Evolutionary conservation across 2,329 filamentous ascomycete genomes (phyloP), one percentile per base, ranked within the genome.

Genomic region (Aureobasidium uvarum): DNA sequence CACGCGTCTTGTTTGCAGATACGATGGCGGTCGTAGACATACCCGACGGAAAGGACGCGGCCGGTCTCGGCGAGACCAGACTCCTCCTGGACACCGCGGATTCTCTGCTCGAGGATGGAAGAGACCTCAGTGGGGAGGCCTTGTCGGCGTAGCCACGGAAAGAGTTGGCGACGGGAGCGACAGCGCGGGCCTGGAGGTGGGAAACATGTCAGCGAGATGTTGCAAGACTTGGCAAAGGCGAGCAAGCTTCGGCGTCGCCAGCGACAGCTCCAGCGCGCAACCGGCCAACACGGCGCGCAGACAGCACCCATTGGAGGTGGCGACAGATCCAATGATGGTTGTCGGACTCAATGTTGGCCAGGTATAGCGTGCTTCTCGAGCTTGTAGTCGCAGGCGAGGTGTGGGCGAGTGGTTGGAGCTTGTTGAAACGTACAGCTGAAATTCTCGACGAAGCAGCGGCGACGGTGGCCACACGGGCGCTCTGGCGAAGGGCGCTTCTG

Each of bases 41-140:
- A 98, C 94, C 94, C 94, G 81, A 99, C 92, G 78, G 93, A 97
- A 76, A 99, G 89, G 78, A 99, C 95, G 84, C 94, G 92, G 79
- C 95, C 95, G 79, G 95, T 99, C 90, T 99, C 95, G 81, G 95
- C 92, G 76, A 99, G 90, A 80, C 87, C 88, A 79, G 91, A 86
- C 86, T 98, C 95, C 85, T 98, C 95, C 83, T 96, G 91, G 74
- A 98, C 92, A 86, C 95, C 95, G 80, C 95, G 91, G 78, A 99
- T 99, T 83, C 93, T 88, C 88, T 98, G 94, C 86, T 98, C 95
- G 79, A 99, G 91, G 82, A 99, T 98, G 75, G 94, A 97, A 74
- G 95, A 98, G 76, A 98, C 94, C 86, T 99, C 95, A 77, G 94
- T 99, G 75, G 95, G 95, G 92, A 82, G 76, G 95, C 92, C 87